These are phyloP conservation scores for Pestalotiopsis sp. DNA, from an alignment of 2,329 filamentous ascomycete genomes.

Conservation along the genomic window DNA sequence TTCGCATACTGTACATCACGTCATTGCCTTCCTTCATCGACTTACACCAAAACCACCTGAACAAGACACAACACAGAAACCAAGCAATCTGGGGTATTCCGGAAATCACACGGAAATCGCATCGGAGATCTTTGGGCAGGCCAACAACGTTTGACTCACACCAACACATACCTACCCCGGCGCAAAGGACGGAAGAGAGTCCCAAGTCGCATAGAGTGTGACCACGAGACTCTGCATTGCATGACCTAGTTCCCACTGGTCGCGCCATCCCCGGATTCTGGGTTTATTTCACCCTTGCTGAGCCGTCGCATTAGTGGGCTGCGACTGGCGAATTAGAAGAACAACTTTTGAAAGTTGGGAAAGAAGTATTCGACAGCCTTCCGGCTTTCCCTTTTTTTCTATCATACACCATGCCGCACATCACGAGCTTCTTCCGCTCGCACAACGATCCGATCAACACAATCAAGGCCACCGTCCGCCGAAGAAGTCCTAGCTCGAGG, in stretches of 20 bases:
- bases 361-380: not conserved
- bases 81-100: not conserved
- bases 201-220: not conserved
- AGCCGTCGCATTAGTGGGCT: conserved; percentile 8
- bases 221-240: conserved; percentile 8
- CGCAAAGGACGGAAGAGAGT: not conserved
- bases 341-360: not conserved
- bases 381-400: conserved; percentile 10
- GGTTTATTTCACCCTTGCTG: not conserved
- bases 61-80: not conserved
- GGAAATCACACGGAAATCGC: not conserved
- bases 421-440: conserved; percentile 59
- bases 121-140: not conserved
- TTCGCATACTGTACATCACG: not conserved
- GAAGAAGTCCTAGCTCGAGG: conserved; percentile 31
- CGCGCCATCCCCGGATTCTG: conserved; percentile 17
- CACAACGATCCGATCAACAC: conserved; percentile 57
- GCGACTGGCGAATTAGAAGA: conserved; percentile 16
- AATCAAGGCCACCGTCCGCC: conserved; percentile 43
- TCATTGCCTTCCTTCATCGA: not conserved
- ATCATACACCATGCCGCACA: conserved; percentile 63
- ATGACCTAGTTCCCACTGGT: conserved; percentile 7
- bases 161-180: not conserved
- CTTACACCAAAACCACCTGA: not conserved
- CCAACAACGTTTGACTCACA: not conserved